Base-by-base conservation (phyloP, 176 grass and related monocot genomes). In the Oryza coarctata region DNA sequence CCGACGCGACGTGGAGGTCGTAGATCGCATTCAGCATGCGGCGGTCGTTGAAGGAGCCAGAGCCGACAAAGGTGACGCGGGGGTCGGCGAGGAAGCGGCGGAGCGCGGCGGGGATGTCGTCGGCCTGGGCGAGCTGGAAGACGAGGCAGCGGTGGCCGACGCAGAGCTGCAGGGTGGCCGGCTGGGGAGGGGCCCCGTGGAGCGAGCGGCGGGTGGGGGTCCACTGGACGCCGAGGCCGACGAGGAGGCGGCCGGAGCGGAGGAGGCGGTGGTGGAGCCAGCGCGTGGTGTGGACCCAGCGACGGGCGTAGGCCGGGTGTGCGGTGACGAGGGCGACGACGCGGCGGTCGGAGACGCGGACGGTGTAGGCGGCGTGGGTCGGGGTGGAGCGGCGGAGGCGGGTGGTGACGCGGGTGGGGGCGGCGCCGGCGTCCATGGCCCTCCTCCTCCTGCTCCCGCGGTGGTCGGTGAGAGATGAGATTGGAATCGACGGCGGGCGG, bases 81-180 rank as follows among this genome's bases (percentile, higher is more conserved):
- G 44, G 18, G 72, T 92, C 75, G 81, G 68, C 70, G 49, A 92
- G 68, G 44, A 89, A 80, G 10, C 41, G 52, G 40, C 11, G 52
- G 39, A 87, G 69, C 45, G 0, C 28, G 29, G 12, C 6, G 14
- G 64, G 74, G 27, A 80, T 22, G 50, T 31, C 18, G 60, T 12
- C 14, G 79, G 71, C 71, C 0, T 22, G 70, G n/a, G 57, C 44
- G 47, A 92, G 65, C 32, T 89, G 87, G 73, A 87, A 87, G n/a
- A 92, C 47, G 30, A 89, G 80, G 77, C 79, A 81, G 25, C 80
- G 40, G 70, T 67, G 34, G 41, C 87, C 83, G 3, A 49, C 67
- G 83, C 75, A 92, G 80, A 92, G 79, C 64, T 92, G 80, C 9
- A 92, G 71, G 14, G 80, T 89, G 74, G 68, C 63, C 10, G 83